Conservation (phyloP, 129 eudicot genomes). For the Ambrosia artemisiifolia region DNA sequence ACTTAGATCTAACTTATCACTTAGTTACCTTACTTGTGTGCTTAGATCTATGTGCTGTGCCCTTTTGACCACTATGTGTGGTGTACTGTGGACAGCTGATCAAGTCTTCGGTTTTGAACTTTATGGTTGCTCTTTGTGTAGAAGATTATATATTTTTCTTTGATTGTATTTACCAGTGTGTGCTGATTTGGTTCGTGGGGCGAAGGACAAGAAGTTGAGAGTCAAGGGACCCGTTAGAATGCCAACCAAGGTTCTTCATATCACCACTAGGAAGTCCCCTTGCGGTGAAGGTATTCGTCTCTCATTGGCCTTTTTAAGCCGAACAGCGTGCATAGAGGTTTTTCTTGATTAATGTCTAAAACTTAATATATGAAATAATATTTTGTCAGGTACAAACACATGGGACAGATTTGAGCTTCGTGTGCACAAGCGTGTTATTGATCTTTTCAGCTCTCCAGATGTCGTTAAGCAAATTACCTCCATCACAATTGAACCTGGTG, state of each 20-base stretch:
- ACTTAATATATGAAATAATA: background rate
- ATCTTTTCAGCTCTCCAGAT: constrained; percentile 91
- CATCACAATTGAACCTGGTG: constrained; percentile 87
- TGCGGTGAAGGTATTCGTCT: constrained; percentile 82
- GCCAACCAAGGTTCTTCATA: constrained; percentile 86
- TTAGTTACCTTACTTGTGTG: no score
- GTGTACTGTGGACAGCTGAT: background rate
- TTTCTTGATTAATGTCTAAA: background rate
- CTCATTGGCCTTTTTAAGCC: background rate
- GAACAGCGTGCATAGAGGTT: background rate
- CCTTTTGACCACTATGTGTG: no score
- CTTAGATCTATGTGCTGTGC: no score
- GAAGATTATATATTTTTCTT: background rate
- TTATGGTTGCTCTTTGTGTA: background rate
- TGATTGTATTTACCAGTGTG: constrained; percentile 42
- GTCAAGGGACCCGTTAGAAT: constrained; percentile 97
- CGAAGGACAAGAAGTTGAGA: constrained; percentile 79
- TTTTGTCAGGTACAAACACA: constrained; percentile 68
- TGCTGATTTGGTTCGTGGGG: constrained; percentile 92
- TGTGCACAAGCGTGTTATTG: constrained; percentile 92
- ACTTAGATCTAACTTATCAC: no score
- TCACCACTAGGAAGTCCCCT: constrained; percentile 92
- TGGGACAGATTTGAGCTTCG: constrained; percentile 93
- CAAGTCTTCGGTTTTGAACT: background rate
- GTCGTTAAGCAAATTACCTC: constrained; percentile 94